Evolutionary conservation across 148 eudicot genomes (phyloP), one percentile per base, ranked within the genome.

Genomic region (Pouteria glomerata): DNA sequence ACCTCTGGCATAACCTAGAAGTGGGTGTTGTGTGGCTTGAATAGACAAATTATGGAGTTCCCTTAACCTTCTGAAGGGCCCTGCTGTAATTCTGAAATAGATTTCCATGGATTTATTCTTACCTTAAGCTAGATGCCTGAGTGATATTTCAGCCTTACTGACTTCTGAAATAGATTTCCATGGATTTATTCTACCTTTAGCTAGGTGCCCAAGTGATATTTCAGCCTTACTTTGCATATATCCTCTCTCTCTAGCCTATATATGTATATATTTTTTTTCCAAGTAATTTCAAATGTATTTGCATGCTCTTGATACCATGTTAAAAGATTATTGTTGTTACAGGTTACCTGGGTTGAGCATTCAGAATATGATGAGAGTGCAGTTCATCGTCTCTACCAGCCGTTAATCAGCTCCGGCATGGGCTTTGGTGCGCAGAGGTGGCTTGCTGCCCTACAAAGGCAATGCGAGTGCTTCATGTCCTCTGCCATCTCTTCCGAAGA

Each of bases 341-440:
- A 93, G 96, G 93, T 93, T 37, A 93, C 88, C 26, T 93, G 98
- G 93, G 77, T 93, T 59, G 96, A 93, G 66, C 98, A 93, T 77
- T 69, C 75, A 27, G 92, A 90, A 78, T 93, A 88, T 58, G 87
- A 88, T 53, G 92, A 88, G 63, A 80, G 59, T 57, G 59, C 26
- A 42, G 74, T 87, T 42, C 89, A 84, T 60, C 81, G 74, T 11
- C 69, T 85, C 24, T 90, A 75, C 77, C 87, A 73, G 44, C 85
- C 93, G 23, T 66, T 90, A 66, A 10, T 90, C 68, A 81, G 78
- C 64, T 93, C 90, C 3, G 98, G 96, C 57, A 11, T 78, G 76
- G 96, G 81, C 37, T 90, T 85, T 77, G 94, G 96, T 67, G 93
- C 98, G 45, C 87, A 77, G 37, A 88, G 83, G 57, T 93, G 96